phyloP scores from a whole-genome alignment of 73 alveolate species.

The Paramecium biaurelia region DNA sequence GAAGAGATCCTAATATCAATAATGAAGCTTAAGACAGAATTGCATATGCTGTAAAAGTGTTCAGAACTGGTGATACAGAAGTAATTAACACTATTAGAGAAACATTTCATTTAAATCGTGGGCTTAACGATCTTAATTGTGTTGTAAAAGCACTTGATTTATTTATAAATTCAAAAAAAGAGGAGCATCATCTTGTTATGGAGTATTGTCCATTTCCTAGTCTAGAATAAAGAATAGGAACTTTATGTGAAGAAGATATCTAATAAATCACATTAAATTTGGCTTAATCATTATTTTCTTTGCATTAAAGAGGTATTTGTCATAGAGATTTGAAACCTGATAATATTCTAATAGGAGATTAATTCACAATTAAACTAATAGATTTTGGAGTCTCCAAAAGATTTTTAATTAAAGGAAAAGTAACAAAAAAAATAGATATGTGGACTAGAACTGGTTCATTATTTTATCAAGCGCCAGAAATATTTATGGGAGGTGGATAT shows the following conservation, averaged over 20 bases:
- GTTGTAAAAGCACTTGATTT: constrained; percentile 13
- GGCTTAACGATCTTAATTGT: constrained; percentile 2
- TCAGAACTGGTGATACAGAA: constrained; percentile 51
- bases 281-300: background rate
- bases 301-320: constrained; percentile 40
- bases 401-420: constrained; percentile 10
- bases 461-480: constrained; percentile 58
- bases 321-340: constrained; percentile 61
- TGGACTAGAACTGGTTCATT: constrained; percentile 56
- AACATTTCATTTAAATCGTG: background rate
- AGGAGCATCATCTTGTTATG: constrained; percentile 41
- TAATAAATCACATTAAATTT: background rate
- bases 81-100: constrained; percentile 17
- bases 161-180: constrained; percentile 26
- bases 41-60: constrained; percentile 35
- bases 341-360: constrained; percentile 46
- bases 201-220: constrained; percentile 24
- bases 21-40: background rate
- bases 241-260: background rate
- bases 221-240: background rate
- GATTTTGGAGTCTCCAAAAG: constrained; percentile 52
- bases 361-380: background rate
- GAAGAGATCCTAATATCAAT: background rate
- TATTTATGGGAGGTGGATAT: constrained; percentile 52
- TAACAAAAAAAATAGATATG: constrained; percentile 36